Evolutionary conservation across 306 rosid genomes (phyloP), one percentile per base, ranked within the genome.

Genomic region (Ormosia semicastrata): DNA sequence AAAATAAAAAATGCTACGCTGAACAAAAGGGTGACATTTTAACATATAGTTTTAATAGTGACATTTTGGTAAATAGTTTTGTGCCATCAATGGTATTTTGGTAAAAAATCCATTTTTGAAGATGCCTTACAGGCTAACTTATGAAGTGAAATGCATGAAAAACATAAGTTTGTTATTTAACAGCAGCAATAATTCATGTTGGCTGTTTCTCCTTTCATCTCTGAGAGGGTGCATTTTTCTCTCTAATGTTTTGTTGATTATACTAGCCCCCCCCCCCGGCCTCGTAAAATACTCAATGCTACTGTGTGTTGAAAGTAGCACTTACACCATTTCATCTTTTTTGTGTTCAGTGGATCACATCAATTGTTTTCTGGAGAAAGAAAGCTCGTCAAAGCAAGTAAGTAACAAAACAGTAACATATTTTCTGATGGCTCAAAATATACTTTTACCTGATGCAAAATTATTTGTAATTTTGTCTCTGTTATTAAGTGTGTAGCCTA

Each of bases 321-420:
- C 83, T 84, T 33, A 73, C 6, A 24, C 18, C 53, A 53, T 78
- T 52, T 79, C 57, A 39, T 74, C 62, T 66, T 34, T 71, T 60
- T 79, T 68, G 69, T 81, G 68, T 83, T 67, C 94, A 96, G 99
- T 91, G 93, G 92, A 37, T 96, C 68, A 10, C 79, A 66, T 87
- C 94, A 70, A 64, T 89, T 37, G 85, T 91, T 78, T 89, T 91
- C 85, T 93, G 99, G 99, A 93, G 90, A 84, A 92, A 85, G 87
- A 91, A 66, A 86, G 91, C 97, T 47, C 85, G 66, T 14, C 88
- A 85, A 81, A 91, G 97, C 99, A 96, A 92, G 99, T 96, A 92
- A 91, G 99, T 86, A 81, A 65, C 70, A 36, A 4, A 81, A 65
- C 70, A 36, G 5, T 40, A 32, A 30, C 71, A 58, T 8, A 30